Percentiles rank a stretch among this genome's conserved stretches.
Evolutionary conservation across 1,284 basidiomycete genomes (phyloP).

Genomic region (Rhodotorula sp.): DNA sequence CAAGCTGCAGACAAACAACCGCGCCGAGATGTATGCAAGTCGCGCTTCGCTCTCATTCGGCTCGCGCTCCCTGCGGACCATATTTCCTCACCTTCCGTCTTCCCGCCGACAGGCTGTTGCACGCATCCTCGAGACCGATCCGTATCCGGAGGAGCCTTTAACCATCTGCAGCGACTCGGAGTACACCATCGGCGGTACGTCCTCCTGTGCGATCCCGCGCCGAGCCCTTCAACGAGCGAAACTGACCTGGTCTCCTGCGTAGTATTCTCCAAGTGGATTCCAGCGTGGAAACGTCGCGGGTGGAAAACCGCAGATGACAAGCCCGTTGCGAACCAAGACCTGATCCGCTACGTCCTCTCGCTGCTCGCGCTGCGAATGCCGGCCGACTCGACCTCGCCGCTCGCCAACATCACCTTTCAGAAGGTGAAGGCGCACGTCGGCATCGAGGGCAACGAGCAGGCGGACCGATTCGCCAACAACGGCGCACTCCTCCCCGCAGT

Average conservation of each 20-base stretch:
- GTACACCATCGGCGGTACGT: constrained; percentile 70
- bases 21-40: constrained; percentile 77
- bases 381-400: neutral
- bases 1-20: constrained; percentile 75
- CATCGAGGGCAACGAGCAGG: constrained; percentile 72
- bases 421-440: constrained; percentile 74
- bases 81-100: neutral
- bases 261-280: constrained; percentile 70
- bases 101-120: constrained; percentile 65
- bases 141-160: constrained; percentile 58
- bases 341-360: constrained; percentile 66
- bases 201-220: neutral
- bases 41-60: neutral
- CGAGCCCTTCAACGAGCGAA: neutral
- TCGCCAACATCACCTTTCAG: constrained; percentile 57
- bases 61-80: neutral
- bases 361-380: constrained; percentile 59
- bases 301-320: constrained; percentile 59
- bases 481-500: constrained; percentile 56
- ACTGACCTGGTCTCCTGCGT: neutral
- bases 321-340: constrained; percentile 64
- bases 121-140: constrained; percentile 68
- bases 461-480: constrained; percentile 66
- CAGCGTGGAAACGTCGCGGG: constrained; percentile 59
- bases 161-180: constrained; percentile 73